These are phyloP conservation scores for Boletus edulis DNA, from an alignment of 768 basidiomycete genomes.

Conservation along the genomic window DNA sequence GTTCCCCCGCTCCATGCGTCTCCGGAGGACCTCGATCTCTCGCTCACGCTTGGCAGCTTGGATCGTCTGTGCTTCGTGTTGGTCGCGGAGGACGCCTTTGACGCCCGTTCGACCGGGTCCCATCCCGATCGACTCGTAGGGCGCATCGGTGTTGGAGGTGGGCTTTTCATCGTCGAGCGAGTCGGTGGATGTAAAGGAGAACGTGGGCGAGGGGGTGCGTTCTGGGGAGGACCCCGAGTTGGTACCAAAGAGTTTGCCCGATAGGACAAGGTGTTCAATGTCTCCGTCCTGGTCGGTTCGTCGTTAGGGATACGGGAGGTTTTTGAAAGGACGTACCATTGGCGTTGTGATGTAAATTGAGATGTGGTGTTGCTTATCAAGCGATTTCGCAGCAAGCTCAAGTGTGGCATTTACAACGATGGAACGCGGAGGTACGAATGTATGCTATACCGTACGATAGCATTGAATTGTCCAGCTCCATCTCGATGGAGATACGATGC, in stretches of 20 bases:
- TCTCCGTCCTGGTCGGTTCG: conserved; percentile 35
- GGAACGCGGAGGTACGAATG: background rate
- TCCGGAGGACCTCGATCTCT: conserved; percentile 52
- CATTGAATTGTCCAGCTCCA: conserved; percentile 21
- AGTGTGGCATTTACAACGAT: background rate
- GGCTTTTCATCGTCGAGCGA: conserved; percentile 45
- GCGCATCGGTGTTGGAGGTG: conserved; percentile 22
- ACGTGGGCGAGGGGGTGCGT: conserved; percentile 55
- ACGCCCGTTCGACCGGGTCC: conserved; percentile 85
- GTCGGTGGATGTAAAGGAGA: conserved; percentile 21
- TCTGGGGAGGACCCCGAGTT: conserved; percentile 55
- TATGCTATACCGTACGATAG: conserved; percentile 8
- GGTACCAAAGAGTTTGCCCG: conserved; percentile 70
- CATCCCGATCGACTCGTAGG: conserved; percentile 71
- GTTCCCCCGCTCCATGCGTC: conserved; percentile 60
- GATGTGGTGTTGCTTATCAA: conserved; percentile 13
- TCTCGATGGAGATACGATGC: conserved; percentile 11
- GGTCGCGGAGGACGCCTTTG: conserved; percentile 84
- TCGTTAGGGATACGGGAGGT: background rate
- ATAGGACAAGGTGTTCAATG: conserved; percentile 72
- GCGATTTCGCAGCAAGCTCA: background rate
- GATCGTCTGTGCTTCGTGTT: conserved; percentile 61
- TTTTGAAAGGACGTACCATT: conserved; percentile 15
- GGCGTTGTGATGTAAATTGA: background rate
- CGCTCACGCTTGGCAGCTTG: conserved; percentile 50